phyloP scores from a whole-genome alignment of 2,329 filamentous ascomycete genomes.

The Colletotrichum liaoningense region DNA sequence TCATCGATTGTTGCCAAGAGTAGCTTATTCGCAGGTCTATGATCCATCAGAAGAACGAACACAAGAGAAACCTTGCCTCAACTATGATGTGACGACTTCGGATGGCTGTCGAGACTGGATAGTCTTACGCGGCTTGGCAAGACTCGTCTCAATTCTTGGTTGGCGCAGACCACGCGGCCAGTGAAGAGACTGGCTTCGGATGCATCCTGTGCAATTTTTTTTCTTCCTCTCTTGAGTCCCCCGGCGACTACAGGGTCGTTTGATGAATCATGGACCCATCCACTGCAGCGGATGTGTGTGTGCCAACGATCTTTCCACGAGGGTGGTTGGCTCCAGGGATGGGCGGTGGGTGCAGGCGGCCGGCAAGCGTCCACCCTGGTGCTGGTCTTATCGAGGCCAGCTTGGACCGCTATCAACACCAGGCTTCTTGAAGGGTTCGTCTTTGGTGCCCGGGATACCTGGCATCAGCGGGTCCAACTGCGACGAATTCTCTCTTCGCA shows the following conservation, averaged over 20 bases:
- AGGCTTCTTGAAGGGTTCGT: conserved; percentile 18
- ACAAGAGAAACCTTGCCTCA: neutral
- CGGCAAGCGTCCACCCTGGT: conserved; percentile 14
- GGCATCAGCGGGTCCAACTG: neutral
- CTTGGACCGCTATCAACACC: conserved; percentile 17
- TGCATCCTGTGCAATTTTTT: neutral
- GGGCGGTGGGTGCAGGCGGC: conserved; percentile 21
- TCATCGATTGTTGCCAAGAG: conserved; percentile 22
- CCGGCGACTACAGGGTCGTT: neutral
- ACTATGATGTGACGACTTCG: neutral
- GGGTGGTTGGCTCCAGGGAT: conserved; percentile 23
- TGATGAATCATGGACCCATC: conserved; percentile 31
- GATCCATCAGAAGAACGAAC: neutral
- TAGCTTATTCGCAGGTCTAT: conserved; percentile 24
- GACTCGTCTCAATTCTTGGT: neutral
- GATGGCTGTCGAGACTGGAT: neutral
- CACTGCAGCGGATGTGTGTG: conserved; percentile 18
- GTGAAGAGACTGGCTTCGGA: neutral
- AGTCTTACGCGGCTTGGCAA: neutral
- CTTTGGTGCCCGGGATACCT: neutral
- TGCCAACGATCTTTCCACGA: conserved; percentile 32
- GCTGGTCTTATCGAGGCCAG: conserved; percentile 1
- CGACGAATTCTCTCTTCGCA: neutral
- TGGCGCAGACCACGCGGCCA: neutral
- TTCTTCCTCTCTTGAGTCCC: neutral